Evolutionary conservation across 768 basidiomycete genomes (phyloP).

Genomic region (Tylopilus cervinicoccineus): DNA sequence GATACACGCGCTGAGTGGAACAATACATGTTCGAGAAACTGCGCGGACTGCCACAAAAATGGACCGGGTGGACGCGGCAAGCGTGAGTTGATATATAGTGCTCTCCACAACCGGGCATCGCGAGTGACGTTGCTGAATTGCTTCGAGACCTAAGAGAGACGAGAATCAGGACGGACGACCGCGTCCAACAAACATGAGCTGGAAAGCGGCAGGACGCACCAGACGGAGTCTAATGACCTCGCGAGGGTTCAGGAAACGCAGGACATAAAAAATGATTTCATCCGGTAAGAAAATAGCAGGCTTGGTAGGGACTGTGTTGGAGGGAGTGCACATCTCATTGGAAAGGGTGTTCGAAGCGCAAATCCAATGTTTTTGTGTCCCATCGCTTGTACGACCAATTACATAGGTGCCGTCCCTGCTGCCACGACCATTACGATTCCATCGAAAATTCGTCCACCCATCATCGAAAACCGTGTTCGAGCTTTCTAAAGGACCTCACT

Average conservation of each 20-base stretch:
- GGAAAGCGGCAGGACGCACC: constrained; percentile 5
- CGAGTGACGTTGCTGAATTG: constrained; percentile 12
- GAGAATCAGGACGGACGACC: background rate
- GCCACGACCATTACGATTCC: background rate
- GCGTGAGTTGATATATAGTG: constrained; percentile 13
- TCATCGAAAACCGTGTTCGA: background rate
- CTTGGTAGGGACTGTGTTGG: background rate
- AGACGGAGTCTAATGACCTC: constrained; percentile 17
- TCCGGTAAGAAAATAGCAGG: constrained; percentile 11
- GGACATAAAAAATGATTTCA: constrained; percentile 15
- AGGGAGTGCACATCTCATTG: constrained; percentile 10
- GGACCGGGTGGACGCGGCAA: constrained; percentile 22
- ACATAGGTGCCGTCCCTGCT: background rate
- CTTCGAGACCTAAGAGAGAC: constrained; percentile 16
- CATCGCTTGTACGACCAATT: background rate
- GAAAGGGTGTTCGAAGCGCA: background rate
- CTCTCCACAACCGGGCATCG: constrained; percentile 18
- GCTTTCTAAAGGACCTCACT: background rate
- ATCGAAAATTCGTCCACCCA: background rate
- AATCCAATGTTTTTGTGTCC: background rate
- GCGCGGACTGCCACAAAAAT: constrained; percentile 18
- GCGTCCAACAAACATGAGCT: background rate
- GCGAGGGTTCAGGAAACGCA: constrained; percentile 12
- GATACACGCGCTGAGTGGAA: constrained; percentile 17
- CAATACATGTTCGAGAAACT: constrained; percentile 17